phyloP scores from a whole-genome alignment of 2,329 filamentous ascomycete genomes.

The Colletotrichum horii region DNA sequence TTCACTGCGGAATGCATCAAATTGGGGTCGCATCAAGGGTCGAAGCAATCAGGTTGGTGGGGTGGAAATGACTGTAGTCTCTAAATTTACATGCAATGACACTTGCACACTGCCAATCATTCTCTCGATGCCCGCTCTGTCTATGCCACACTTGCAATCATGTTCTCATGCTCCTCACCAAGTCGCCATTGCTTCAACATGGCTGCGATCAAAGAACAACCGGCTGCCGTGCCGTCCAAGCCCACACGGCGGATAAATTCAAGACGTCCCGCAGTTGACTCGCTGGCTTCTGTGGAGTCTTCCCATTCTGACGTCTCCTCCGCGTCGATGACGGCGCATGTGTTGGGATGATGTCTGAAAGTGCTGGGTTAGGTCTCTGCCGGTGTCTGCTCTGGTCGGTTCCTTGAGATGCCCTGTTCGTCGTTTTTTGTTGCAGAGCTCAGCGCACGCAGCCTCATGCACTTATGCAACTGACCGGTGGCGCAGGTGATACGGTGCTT shows the following conservation, averaged over 20 bases:
- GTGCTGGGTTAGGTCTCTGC: background rate
- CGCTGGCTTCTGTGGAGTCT: background rate
- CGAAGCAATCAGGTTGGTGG: background rate
- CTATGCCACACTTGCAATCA: background rate
- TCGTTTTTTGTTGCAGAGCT: background rate
- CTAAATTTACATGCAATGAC: background rate
- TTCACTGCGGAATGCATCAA: background rate
- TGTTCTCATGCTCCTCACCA: background rate
- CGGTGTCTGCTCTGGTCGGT: background rate
- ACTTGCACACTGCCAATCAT: background rate
- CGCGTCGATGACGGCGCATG: background rate
- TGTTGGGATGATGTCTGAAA: background rate
- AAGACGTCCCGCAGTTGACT: background rate
- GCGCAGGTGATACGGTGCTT: background rate
- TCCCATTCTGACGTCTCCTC: background rate
- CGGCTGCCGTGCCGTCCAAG: background rate
- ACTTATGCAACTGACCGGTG: background rate
- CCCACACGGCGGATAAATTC: background rate
- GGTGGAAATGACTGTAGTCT: background rate
- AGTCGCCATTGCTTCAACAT: background rate
- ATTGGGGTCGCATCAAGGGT: background rate
- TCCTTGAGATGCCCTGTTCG: background rate
- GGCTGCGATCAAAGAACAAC: background rate
- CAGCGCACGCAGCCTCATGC: background rate
- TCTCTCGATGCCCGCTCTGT: background rate